Percentiles rank a stretch among this genome's conserved stretches.
These are phyloP conservation scores for Rachicladosporium sp. DNA, from an alignment of 2,329 filamentous ascomycete genomes.

Conservation along the genomic window DNA sequence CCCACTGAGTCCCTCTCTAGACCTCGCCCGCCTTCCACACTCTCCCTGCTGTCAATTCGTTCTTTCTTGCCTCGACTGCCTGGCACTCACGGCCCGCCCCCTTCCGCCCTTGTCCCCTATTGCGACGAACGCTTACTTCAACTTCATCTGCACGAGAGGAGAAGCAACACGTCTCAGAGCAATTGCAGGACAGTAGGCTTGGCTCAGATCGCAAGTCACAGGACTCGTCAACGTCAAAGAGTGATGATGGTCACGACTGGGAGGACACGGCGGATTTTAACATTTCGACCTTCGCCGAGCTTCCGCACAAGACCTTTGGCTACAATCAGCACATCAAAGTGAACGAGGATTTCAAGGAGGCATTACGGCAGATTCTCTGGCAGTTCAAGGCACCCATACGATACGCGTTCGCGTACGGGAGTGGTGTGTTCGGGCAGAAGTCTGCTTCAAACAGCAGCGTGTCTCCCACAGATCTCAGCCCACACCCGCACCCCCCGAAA, in stretches of 20 bases:
- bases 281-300: conserved; percentile 61
- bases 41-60: conserved; percentile 22
- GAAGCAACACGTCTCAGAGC: conserved; percentile 1
- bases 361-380: conserved; percentile 74
- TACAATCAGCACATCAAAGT: conserved; percentile 95
- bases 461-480: conserved; percentile 42
- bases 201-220: too few relatives aligned
- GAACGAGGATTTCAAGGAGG: conserved; percentile 90
- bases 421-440: conserved; percentile 83
- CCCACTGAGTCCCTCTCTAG: conserved; percentile 7
- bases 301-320: conserved; percentile 72
- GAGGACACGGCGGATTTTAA: conserved; percentile 56
- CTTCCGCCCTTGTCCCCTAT: conserved; percentile 8
- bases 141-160: conserved; percentile 10
- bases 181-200: too few relatives aligned
- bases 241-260: conserved; percentile 42
- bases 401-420: conserved; percentile 95
- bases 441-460: conserved; percentile 25
- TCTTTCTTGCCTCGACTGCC: conserved; percentile 21
- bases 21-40: conserved; percentile 18
- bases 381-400: conserved; percentile 86
- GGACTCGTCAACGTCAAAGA: too few relatives aligned
- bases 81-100: conserved; percentile 20
- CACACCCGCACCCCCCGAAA: conserved; percentile 71
- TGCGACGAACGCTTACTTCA: conserved; percentile 12